Percentiles rank a stretch among this genome's conserved stretches.
Conservation (phyloP, 768 basidiomycete species). For the Mycena sanguinolenta region DNA sequence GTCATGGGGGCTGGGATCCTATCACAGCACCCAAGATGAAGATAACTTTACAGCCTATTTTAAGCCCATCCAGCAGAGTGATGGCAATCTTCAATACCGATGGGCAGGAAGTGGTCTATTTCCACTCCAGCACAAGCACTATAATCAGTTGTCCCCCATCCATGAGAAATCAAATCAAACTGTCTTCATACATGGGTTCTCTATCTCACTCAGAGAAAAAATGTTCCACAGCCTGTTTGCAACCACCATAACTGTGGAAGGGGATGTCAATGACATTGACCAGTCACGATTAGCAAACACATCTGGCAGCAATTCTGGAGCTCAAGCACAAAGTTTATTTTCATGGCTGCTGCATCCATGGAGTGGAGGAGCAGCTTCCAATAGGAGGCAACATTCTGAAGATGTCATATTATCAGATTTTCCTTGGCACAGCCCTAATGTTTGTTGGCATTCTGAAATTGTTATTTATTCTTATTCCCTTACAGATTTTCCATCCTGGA, state of each 20-base stretch:
- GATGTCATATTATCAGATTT: neutral
- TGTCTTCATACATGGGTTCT: neutral
- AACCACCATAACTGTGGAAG: too few relatives aligned
- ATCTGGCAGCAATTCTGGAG: neutral
- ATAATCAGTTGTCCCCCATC: neutral
- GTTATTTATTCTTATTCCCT: neutral
- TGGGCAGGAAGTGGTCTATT: too few relatives aligned
- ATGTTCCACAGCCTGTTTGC: neutral
- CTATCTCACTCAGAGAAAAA: neutral
- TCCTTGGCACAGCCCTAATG: neutral
- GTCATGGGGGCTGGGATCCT: neutral
- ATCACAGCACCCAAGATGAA: neutral
- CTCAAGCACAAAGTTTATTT: neutral
- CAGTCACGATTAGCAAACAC: neutral
- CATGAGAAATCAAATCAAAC: neutral
- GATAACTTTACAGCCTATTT: too few relatives aligned
- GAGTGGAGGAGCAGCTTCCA: neutral
- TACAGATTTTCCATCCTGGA: neutral
- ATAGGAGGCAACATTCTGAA: neutral
- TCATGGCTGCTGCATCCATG: too few relatives aligned
- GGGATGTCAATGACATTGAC: neutral
- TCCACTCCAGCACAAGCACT: neutral
- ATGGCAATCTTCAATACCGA: constrained; percentile 3
- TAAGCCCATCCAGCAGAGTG: neutral
- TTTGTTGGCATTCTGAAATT: neutral